These are phyloP conservation scores for Pseudofabraea citricarpa DNA, from an alignment of 2,329 filamentous ascomycete species.

Conservation along the genomic window DNA sequence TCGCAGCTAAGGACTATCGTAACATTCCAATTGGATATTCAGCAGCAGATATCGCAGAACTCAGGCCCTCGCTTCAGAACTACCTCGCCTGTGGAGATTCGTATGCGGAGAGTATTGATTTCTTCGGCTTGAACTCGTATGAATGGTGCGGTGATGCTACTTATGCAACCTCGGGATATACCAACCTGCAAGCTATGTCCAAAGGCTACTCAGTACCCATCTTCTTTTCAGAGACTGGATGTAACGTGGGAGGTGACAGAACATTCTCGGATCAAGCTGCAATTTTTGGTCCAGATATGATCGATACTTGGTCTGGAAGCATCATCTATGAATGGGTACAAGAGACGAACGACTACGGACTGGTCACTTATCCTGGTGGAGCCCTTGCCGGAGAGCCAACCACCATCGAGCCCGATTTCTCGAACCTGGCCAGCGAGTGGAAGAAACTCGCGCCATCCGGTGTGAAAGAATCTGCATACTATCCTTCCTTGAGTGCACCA, in stretches of 20 bases:
- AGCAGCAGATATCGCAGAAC: constrained; percentile 62
- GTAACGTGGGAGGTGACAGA: constrained; percentile 60
- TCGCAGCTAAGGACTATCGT: constrained; percentile 41
- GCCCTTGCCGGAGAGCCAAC: constrained; percentile 68
- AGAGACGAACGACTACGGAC: constrained; percentile 77
- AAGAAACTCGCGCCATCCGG: constrained; percentile 65
- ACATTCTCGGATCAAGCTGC: constrained; percentile 68
- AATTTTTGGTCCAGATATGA: constrained; percentile 73
- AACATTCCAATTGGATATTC: constrained; percentile 53
- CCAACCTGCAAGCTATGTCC: constrained; percentile 62
- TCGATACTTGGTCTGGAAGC: constrained; percentile 64
- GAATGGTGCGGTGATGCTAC: constrained; percentile 58
- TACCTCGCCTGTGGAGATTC: constrained; percentile 71
- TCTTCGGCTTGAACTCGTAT: constrained; percentile 63
- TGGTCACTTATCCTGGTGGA: constrained; percentile 74
- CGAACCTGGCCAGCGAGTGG: constrained; percentile 74
- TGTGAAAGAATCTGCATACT: constrained; percentile 61
- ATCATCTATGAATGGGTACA: constrained; percentile 91
- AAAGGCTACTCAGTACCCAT: constrained; percentile 57
- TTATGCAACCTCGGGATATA: constrained; percentile 57
- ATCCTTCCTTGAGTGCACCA: constrained; percentile 56
- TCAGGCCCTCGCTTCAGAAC: constrained; percentile 62
- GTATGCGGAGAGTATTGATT: constrained; percentile 55
- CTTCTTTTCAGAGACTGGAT: constrained; percentile 30
- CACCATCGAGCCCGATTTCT: constrained; percentile 70